Evolutionary conservation across 768 basidiomycete species (phyloP), one percentile per base, ranked within the genome.

Genomic region (Dentipellis fragilis): DNA sequence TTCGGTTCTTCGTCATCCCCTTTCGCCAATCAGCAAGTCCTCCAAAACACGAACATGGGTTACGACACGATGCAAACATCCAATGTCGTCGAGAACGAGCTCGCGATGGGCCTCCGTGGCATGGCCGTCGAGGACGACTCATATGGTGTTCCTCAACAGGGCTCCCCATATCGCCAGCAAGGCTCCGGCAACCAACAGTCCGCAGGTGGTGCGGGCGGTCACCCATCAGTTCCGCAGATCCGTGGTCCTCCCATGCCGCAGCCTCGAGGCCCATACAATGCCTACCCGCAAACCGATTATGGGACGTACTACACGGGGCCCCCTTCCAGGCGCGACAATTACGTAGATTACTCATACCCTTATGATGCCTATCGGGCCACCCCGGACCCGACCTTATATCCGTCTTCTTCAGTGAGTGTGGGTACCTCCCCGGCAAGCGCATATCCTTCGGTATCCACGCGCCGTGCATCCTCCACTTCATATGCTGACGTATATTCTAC

Each of bases 81-180:
- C 12, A 65, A 74, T 37, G 63, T 69, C 47, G 75, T 73, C 16
- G 81, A 80, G 49, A 76, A 74, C 54, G 83, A 84, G 35, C 71
- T 85, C 36, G 70, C 81, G 12, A 66, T 79, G 35, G 75, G 80
- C 4, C 68, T 87, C 49, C 78, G 84, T 57, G 83, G 83, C 12
- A 81, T 82, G 78, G 73, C 67, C 7, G 79, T 81, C 17, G 81
- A 79, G 61, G 81, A 82, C 45, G 81, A 81, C 54, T 49, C 48
- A 21, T 72, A 71, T 52, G 63, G 66, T 54, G 64, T 66, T 42
- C 60, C 62, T 39, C 72, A 72, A 58, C 62, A 64, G 49, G 57
- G 54, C 29, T 46, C 60, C 16, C 37, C 59, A 10, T 73, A 73
- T 56, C 76, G 75, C 55, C 72, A 72, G 51, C 69, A 65, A 37